Percentiles rank a stretch among this genome's conserved stretches.
phyloP scores from a whole-genome alignment of 208 protist species.

The Crithidia fasciculata region DNA sequence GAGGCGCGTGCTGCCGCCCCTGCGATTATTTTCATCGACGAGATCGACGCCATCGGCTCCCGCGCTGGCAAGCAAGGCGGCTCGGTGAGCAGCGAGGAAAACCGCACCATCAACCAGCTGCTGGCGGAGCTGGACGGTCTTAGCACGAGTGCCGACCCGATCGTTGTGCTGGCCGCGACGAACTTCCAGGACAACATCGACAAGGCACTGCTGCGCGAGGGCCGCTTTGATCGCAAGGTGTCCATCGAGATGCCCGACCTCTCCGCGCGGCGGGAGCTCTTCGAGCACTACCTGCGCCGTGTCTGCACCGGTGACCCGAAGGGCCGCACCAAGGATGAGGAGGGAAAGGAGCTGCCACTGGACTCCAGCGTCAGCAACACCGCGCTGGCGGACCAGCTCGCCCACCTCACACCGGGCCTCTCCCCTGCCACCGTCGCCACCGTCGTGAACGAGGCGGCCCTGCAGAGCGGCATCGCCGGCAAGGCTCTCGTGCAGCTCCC shows the following conservation, averaged over 20 bases:
- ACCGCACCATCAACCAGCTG: slow-evolving; percentile 97
- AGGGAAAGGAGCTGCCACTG: slow-evolving; percentile 54
- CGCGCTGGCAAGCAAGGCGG: slow-evolving; percentile 68
- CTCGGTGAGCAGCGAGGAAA: slow-evolving; percentile 91
- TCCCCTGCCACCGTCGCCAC: slow-evolving; percentile 96
- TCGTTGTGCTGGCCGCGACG: slow-evolving; percentile 97
- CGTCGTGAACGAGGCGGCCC: slow-evolving; percentile 96
- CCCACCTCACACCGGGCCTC: slow-evolving; percentile 89
- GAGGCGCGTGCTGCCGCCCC: slow-evolving; percentile 94
- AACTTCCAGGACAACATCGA: slow-evolving; percentile 97
- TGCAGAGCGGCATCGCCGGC: slow-evolving; percentile 83
- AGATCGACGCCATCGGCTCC: slow-evolving; percentile 98
- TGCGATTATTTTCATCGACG: slow-evolving; percentile 98
- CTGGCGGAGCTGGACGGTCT: slow-evolving; percentile 96
- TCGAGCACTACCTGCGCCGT: slow-evolving; percentile 81
- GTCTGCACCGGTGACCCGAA: slow-evolving; percentile 84
- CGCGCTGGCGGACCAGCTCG: slow-evolving; percentile 47
- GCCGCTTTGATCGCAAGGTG: slow-evolving; percentile 91
- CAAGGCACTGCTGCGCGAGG: slow-evolving; percentile 87
- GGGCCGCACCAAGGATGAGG: slow-evolving; percentile 65
- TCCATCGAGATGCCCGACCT: slow-evolving; percentile 89
- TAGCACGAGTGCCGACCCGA: slow-evolving; percentile 76
- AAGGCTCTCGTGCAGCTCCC: slow-evolving; percentile 78
- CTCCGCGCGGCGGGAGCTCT: slow-evolving; percentile 79
- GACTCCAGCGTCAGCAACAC: slow-evolving; percentile 65